Evolutionary conservation across 306 rosid genomes (phyloP).

Genomic region (Dicorynia guianensis): DNA sequence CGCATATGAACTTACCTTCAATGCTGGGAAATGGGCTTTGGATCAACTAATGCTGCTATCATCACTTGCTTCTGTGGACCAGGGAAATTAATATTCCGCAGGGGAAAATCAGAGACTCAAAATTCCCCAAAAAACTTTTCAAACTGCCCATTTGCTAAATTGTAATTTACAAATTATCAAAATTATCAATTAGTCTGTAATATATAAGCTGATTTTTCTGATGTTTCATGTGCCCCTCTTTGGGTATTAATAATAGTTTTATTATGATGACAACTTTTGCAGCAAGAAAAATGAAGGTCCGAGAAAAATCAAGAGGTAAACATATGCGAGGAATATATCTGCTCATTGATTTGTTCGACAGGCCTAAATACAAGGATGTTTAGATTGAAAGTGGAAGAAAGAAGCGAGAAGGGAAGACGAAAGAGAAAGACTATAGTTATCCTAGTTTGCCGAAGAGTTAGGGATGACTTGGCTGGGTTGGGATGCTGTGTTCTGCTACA

Average conservation of each 20-base stretch:
- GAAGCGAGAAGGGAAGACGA: background rate
- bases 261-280: constrained; percentile 42
- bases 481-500: constrained; percentile 26
- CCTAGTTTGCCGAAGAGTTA: background rate
- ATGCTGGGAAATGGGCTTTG: background rate
- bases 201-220: background rate
- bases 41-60: constrained; percentile 17
- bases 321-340: constrained; percentile 15
- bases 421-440: background rate
- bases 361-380: constrained; percentile 25
- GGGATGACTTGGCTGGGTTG: background rate
- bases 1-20: background rate
- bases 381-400: background rate
- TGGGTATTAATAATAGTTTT: constrained; percentile 23
- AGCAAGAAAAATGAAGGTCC: constrained; percentile 46
- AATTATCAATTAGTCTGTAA: background rate
- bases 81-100: constrained; percentile 17
- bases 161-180: too few species aligned
- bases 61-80: background rate
- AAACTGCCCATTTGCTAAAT: background rate
- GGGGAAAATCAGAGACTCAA: constrained; percentile 3
- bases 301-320: constrained; percentile 37
- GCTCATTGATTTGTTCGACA: constrained; percentile 17
- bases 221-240: constrained; percentile 19
- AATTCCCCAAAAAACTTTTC: constrained; percentile 17